Evolutionary conservation across 768 basidiomycete genomes (phyloP), one percentile per base, ranked within the genome.

Genomic region (Lactarius hengduanensis): DNA sequence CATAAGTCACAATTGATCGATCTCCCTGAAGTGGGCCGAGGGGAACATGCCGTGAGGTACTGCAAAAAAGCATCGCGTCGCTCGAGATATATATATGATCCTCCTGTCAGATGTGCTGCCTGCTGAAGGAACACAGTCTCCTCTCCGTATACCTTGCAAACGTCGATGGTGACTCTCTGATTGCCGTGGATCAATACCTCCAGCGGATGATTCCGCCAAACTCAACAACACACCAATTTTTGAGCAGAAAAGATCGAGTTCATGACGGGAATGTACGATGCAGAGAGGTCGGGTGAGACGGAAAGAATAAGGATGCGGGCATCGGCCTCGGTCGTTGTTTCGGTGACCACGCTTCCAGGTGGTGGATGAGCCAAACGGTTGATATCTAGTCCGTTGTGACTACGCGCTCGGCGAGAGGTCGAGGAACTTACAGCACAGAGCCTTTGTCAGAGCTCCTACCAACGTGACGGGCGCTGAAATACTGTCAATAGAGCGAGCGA

Each of bases 171-270:
- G 22, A 96, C 91, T 87, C 93, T 96, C 96, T 98, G 74, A 45
- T 34, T 11, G 32, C 1, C 57, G 13, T 18, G 20, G 30, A 9
- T 43, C 20, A 40, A 22, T 41, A 18, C 16, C 5, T 15, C 8
- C 13, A 9, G 16, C 20, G 30, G 9, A 13, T 28, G n/a, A 56
- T 9, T 16, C 22, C 20, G 26, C 43, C 32, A 4, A 18, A 58
- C 9, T 32, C 7, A 26, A 66, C 36, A 60, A 63, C 13, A 77
- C 89, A 92, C 96, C 71, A 94, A 82, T 80, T 99, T 99, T 77
- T 99, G 97, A 5, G 97, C 97, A 20, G 96, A 95, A 78, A 99
- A 99, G 58, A 98, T 98, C 62, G 95, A 89, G 75, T 98, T 98
- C 97, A 99, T 99, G 74, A 98, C 88, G 30, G 96, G 93, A 58